Conservation (phyloP, 1,284 basidiomycete species). For the Leccinum pachyderme region DNA sequence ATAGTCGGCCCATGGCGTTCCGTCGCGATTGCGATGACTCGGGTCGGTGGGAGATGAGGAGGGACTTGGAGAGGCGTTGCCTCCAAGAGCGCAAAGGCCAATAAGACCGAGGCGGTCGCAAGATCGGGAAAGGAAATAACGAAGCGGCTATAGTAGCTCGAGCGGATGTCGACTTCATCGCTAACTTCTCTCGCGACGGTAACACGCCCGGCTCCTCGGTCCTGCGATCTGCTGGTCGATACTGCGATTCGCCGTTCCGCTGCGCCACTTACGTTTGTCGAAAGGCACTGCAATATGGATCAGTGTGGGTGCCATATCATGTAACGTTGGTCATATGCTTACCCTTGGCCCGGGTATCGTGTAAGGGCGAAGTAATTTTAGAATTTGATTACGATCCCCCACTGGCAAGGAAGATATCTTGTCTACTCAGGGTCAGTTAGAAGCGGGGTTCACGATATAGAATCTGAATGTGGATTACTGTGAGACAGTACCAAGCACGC, state of each 20-base stretch:
- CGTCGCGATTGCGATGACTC: conserved; percentile 40
- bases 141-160: conserved; percentile 24
- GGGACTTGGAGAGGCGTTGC: conserved; percentile 42
- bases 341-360: conserved; percentile 29
- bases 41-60: conserved; percentile 47
- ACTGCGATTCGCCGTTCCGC: conserved; percentile 12
- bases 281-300: conserved; percentile 23
- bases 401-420: conserved; percentile 34
- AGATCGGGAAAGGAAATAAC: conserved; percentile 36
- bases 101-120: conserved; percentile 43
- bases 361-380: conserved; percentile 40
- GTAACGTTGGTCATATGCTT: conserved; percentile 21
- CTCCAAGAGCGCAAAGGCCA: conserved; percentile 52
- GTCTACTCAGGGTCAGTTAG: conserved; percentile 31
- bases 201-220: conserved; percentile 19
- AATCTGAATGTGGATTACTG: conserved; percentile 32
- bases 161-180: conserved; percentile 10
- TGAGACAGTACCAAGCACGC: conserved; percentile 36
- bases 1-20: conserved; percentile 49
- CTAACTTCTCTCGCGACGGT: conserved; percentile 8
- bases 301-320: conserved; percentile 12
- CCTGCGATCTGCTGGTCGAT: conserved; percentile 25
- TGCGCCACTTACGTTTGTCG: conserved; percentile 31
- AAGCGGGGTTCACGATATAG: conserved; percentile 23
- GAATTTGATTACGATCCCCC: conserved; percentile 36